Conservation (phyloP, 179 eudicot species). For the Patellifolia procumbens region DNA sequence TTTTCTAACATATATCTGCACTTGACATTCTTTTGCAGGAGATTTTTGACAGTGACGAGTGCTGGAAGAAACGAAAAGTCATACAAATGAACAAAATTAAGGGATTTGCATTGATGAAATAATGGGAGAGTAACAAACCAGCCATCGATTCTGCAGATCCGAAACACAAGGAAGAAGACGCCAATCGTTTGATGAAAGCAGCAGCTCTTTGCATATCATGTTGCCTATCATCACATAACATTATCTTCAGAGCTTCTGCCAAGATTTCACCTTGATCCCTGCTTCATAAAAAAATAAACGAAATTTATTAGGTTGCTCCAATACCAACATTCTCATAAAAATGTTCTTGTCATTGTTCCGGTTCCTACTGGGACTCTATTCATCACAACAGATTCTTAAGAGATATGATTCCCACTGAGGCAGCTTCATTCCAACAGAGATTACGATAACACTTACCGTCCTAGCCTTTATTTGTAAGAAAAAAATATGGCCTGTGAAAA, state of each 20-base stretch:
- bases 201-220: conserved; percentile 99
- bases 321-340: not conserved
- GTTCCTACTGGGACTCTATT: too few relatives aligned
- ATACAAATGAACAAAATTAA: not conserved
- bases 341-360: not conserved
- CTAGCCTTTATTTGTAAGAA: too few relatives aligned
- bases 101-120: not conserved
- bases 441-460: too few relatives aligned
- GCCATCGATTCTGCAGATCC: conserved; percentile 94
- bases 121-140: conserved; percentile 42
- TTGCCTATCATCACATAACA: conserved; percentile 93
- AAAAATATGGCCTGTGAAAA: too few relatives aligned
- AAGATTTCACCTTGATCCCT: conserved; percentile 87
- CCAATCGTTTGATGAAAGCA: conserved; percentile 88
- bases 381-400: too few relatives aligned
- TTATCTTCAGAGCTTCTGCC: conserved; percentile 92
- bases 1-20: conserved; percentile 90
- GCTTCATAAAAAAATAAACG: conserved; percentile 9
- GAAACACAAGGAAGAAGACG: conserved; percentile 72
- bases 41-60: conserved; percentile 80
- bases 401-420: too few relatives aligned
- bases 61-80: conserved; percentile 47
- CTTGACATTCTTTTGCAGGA: conserved; percentile 84
- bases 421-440: too few relatives aligned
- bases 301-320: not conserved